Evolutionary conservation across 108 stramenopile genomes (phyloP).

Genomic region (Stephanodiscus triporus): DNA sequence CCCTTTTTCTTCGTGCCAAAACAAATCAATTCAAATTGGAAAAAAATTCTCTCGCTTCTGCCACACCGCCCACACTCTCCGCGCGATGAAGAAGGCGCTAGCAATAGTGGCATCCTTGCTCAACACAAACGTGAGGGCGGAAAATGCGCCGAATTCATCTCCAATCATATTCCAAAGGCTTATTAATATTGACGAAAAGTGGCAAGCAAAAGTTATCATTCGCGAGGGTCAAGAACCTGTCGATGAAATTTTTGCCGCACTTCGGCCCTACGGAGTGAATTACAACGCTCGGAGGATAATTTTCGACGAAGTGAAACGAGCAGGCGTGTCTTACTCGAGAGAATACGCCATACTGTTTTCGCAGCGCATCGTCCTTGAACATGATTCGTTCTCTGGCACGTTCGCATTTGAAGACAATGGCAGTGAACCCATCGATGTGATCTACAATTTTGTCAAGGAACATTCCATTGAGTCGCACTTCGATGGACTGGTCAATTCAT

Average conservation of each 20-base stretch:
- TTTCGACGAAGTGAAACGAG: conserved; percentile 23
- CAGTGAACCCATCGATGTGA: conserved; percentile 45
- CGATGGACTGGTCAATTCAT: conserved; percentile 14
- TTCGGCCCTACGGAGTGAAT: conserved; percentile 32
- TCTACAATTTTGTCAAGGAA: conserved; percentile 41
- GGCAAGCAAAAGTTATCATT: conserved; percentile 32
- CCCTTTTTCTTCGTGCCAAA: no score
- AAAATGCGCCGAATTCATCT: not conserved
- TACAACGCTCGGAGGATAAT: conserved; percentile 25
- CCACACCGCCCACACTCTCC: no score
- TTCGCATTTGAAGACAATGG: conserved; percentile 49
- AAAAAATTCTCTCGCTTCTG: no score
- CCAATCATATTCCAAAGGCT: conserved; percentile 22
- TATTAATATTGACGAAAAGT: conserved; percentile 29
- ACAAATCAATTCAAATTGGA: no score
- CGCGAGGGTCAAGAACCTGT: conserved; percentile 39
- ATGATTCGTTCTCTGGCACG: conserved; percentile 19
- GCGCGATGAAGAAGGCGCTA: not conserved
- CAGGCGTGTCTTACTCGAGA: conserved; percentile 21
- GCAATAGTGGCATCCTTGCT: not conserved
- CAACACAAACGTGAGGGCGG: not conserved
- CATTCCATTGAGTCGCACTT: conserved; percentile 28
- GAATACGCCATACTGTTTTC: conserved; percentile 40
- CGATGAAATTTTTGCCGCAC: conserved; percentile 31
- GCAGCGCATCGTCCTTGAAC: conserved; percentile 24